phyloP scores from a whole-genome alignment of 2,329 filamentous ascomycete genomes.

The Penicillium paneum region DNA sequence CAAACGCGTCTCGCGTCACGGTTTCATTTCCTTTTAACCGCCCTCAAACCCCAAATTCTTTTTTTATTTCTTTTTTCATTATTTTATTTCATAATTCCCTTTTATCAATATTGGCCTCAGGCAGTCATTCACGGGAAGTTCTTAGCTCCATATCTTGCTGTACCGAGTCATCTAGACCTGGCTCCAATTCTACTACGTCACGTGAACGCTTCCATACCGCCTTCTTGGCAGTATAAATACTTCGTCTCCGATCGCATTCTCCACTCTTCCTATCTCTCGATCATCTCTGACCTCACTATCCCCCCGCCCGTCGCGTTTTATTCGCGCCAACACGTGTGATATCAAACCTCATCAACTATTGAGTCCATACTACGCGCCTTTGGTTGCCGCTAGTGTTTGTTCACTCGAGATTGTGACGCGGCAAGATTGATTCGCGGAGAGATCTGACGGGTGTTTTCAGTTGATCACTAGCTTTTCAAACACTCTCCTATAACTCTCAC shows the following conservation, averaged over 20 bases:
- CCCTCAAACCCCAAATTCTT: slow-evolving; percentile 10
- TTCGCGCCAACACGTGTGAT: slow-evolving; percentile 19
- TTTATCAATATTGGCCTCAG: slow-evolving; percentile 10
- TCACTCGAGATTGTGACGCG: slow-evolving; percentile 23
- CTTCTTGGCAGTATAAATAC: slow-evolving; percentile 47
- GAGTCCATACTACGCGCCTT: background rate
- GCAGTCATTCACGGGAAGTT: background rate
- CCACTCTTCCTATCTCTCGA: slow-evolving; percentile 32
- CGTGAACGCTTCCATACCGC: slow-evolving; percentile 34
- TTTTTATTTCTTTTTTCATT: slow-evolving; percentile 15
- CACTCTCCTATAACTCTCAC: slow-evolving; percentile 21
- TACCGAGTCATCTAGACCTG: slow-evolving; percentile 4
- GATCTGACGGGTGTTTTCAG: slow-evolving; percentile 29
- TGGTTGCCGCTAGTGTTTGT: slow-evolving; percentile 9
- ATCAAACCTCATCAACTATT: slow-evolving; percentile 18
- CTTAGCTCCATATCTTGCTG: slow-evolving; percentile 4
- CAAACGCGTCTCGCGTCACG: slow-evolving; percentile 19
- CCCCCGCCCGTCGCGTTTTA: slow-evolving; percentile 12
- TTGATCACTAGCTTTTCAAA: slow-evolving; percentile 20
- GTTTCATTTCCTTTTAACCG: slow-evolving; percentile 6
- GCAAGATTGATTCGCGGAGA: slow-evolving; percentile 17
- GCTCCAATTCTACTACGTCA: slow-evolving; percentile 24
- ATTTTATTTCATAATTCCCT: slow-evolving; percentile 9
- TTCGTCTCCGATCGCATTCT: slow-evolving; percentile 39
- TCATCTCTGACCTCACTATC: slow-evolving; percentile 16